These are phyloP conservation scores for Lentinula detonsa DNA, from an alignment of 768 basidiomycete genomes.

Conservation along the genomic window DNA sequence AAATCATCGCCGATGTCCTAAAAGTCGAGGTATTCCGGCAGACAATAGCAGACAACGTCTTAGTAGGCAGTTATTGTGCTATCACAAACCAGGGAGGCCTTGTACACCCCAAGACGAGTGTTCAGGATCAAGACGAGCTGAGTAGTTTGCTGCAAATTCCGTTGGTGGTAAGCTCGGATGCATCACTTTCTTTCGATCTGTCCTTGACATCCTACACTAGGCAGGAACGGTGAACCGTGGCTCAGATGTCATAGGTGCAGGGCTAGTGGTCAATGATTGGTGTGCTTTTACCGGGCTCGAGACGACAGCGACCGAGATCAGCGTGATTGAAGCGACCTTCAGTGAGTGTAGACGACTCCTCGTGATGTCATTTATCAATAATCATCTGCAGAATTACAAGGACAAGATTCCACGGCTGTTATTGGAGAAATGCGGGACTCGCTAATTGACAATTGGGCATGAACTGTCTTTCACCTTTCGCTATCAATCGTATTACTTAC, in stretches of 20 bases:
- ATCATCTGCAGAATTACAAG: constrained; percentile 66
- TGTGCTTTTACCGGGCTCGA: constrained; percentile 98
- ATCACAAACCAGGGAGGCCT: constrained; percentile 96
- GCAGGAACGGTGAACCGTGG: constrained; percentile 98
- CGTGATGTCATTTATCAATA: background rate
- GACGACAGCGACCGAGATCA: constrained; percentile 99
- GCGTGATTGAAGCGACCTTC: constrained; percentile 96
- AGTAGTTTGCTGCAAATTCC: constrained; percentile 92
- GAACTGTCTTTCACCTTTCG: constrained; percentile 10
- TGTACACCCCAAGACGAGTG: constrained; percentile 95
- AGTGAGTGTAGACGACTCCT: constrained; percentile 48
- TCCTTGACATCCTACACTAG: constrained; percentile 30
- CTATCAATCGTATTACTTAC: background rate
- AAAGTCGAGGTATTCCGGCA: constrained; percentile 99
- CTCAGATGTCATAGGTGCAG: constrained; percentile 96
- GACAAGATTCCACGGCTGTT: constrained; percentile 73
- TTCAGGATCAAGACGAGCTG: constrained; percentile 97
- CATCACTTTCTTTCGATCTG: background rate
- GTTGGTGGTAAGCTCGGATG: constrained; percentile 65
- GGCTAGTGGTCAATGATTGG: constrained; percentile 98
- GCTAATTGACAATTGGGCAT: constrained; percentile 91
- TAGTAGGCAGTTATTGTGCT: constrained; percentile 94
- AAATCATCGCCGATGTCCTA: constrained; percentile 98
- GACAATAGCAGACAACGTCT: constrained; percentile 93
- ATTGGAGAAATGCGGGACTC: constrained; percentile 91